Evolutionary conservation across 306 rosid species (phyloP).

Genomic region (Cicer pinnatifidum): DNA sequence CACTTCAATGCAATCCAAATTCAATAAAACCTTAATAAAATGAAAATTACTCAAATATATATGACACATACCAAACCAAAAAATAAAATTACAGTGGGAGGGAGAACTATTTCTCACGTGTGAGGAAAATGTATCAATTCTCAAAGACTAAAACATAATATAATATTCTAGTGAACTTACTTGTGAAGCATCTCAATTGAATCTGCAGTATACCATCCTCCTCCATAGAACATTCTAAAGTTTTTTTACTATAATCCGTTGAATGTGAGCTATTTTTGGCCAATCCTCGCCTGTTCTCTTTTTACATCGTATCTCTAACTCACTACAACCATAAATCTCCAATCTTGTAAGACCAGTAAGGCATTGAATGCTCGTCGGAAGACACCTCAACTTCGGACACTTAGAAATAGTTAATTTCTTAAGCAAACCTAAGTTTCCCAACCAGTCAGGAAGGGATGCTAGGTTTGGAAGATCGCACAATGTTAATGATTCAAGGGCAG

Average conservation of each 20-base stretch:
- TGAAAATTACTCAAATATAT: too few species aligned
- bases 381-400: neutral
- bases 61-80: too few species aligned
- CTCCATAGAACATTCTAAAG: neutral
- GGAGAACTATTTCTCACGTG: too few species aligned
- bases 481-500: neutral
- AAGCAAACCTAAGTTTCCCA: neutral
- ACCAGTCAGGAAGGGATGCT: neutral
- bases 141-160: too few species aligned
- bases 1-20: too few species aligned
- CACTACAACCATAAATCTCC: accelerated
- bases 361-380: slow-evolving; percentile 10
- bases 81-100: too few species aligned
- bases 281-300: slow-evolving; percentile 1
- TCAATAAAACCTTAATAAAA: too few species aligned
- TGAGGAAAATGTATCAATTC: too few species aligned
- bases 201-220: too few species aligned
- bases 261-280: slow-evolving; percentile 27
- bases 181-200: too few species aligned
- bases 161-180: too few species aligned
- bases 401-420: accelerated
- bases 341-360: neutral
- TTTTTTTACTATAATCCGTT: neutral
- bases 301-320: neutral
- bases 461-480: neutral